These are phyloP conservation scores for Geotrichum ghanense DNA, from an alignment of 805 yeast genomes.

Conservation along the genomic window DNA sequence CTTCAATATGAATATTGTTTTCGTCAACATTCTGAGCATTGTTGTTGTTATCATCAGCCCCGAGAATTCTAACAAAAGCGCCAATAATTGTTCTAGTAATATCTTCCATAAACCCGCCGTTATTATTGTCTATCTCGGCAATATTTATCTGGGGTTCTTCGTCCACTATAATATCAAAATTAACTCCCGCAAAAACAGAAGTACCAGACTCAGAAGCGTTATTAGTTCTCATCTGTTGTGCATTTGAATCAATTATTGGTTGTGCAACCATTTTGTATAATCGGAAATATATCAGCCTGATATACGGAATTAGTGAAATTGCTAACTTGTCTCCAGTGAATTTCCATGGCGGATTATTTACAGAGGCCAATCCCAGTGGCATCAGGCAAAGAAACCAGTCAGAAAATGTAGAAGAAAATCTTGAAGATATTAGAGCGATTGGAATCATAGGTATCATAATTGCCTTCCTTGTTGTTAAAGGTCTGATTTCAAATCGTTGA, in stretches of 20 bases:
- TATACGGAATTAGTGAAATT: slow-evolving; percentile 12
- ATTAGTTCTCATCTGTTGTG: slow-evolving; percentile 5
- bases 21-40: slow-evolving; percentile 2
- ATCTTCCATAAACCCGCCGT: no score
- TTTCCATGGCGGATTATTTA: slow-evolving; percentile 13
- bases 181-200: no score
- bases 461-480: slow-evolving; percentile 12
- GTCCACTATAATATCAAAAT: no score
- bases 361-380: slow-evolving; percentile 14
- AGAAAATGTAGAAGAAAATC: slow-evolving; percentile 10
- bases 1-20: not conserved
- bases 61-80: no score
- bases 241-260: slow-evolving; percentile 14
- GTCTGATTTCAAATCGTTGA: slow-evolving; percentile 6
- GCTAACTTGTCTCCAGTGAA: slow-evolving; percentile 14
- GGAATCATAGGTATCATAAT: slow-evolving; percentile 19
- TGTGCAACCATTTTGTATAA: slow-evolving; percentile 11
- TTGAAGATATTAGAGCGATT: slow-evolving; percentile 13
- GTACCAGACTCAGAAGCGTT: not conserved
- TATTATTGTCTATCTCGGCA: no score
- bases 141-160: no score
- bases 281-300: slow-evolving; percentile 11
- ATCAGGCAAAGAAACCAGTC: slow-evolving; percentile 9
- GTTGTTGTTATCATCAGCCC: slow-evolving; percentile 1
- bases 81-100: no score